Evolutionary conservation across 139 green algal genomes (phyloP).

Genomic region (Haematococcus lacustris): DNA sequence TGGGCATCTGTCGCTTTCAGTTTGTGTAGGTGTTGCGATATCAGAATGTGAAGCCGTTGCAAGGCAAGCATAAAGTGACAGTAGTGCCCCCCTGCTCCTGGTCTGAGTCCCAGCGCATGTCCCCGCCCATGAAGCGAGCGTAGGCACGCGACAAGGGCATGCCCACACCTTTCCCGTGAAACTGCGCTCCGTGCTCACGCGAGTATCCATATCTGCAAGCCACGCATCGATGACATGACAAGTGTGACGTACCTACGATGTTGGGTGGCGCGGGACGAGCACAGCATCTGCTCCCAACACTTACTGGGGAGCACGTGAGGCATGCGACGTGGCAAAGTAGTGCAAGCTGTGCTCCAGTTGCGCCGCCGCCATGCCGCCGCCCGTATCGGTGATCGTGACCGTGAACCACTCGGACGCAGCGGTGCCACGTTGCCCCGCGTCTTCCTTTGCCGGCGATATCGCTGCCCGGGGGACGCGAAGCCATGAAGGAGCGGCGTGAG

Average conservation of each 20-base stretch:
- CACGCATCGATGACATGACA: too few relatives aligned
- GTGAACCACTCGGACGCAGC: not conserved
- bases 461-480: not conserved
- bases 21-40: too few relatives aligned
- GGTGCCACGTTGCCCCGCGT: not conserved
- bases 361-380: not conserved
- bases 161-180: slow-evolving; percentile 30
- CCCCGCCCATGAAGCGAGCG: slow-evolving; percentile 26
- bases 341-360: not conserved
- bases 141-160: slow-evolving; percentile 27
- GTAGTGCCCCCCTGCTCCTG: slow-evolving; percentile 7
- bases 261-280: too few relatives aligned
- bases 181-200: slow-evolving; percentile 21
- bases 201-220: slow-evolving; percentile 29
- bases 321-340: not conserved
- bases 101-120: slow-evolving; percentile 14
- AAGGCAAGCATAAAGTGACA: slow-evolving; percentile 16
- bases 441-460: not conserved
- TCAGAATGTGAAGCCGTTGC: slow-evolving; percentile 28
- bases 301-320: too few relatives aligned
- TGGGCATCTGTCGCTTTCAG: too few relatives aligned
- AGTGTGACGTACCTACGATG: too few relatives aligned
- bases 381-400: slow-evolving; percentile 2
- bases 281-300: too few relatives aligned
- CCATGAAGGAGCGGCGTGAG: not conserved